These are phyloP conservation scores for Sordaria brevicollis DNA, from an alignment of 495 filamentous ascomycete genomes.

Conservation along the genomic window DNA sequence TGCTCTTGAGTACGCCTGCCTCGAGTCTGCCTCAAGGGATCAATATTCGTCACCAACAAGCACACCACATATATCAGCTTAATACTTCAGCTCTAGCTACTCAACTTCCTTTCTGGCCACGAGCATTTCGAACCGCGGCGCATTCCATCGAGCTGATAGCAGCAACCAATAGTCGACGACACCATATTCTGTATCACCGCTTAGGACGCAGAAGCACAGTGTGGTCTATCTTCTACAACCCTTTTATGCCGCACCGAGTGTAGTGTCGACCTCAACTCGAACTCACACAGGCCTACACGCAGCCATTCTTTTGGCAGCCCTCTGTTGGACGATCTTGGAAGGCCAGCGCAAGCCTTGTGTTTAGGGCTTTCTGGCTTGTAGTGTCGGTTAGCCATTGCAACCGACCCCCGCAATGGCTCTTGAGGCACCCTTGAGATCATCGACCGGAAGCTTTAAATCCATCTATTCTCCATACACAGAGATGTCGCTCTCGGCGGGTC, in stretches of 20 bases:
- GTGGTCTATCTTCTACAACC: background rate
- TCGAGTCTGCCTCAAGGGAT: background rate
- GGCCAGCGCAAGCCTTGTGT: background rate
- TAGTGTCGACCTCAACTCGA: background rate
- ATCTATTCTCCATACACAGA: constrained; percentile 51
- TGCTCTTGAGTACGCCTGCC: background rate
- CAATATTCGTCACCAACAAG: background rate
- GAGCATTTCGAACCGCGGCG: background rate
- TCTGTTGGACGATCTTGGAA: background rate
- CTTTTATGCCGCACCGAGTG: background rate
- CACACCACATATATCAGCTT: background rate
- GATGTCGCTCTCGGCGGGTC: constrained; percentile 42
- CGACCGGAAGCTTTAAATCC: constrained; percentile 44
- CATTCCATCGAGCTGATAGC: background rate
- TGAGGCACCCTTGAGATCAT: constrained; percentile 46
- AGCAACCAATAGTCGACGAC: background rate
- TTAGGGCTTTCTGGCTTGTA: background rate
- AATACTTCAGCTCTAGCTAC: background rate
- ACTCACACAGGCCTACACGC: background rate
- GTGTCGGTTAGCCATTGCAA: background rate
- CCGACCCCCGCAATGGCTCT: constrained; percentile 40
- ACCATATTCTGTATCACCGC: background rate
- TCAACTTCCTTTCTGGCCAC: background rate
- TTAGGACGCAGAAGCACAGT: background rate
- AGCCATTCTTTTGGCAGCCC: background rate